Base-by-base conservation (phyloP, 208 protist species). In the Phytomonas francai region DNA sequence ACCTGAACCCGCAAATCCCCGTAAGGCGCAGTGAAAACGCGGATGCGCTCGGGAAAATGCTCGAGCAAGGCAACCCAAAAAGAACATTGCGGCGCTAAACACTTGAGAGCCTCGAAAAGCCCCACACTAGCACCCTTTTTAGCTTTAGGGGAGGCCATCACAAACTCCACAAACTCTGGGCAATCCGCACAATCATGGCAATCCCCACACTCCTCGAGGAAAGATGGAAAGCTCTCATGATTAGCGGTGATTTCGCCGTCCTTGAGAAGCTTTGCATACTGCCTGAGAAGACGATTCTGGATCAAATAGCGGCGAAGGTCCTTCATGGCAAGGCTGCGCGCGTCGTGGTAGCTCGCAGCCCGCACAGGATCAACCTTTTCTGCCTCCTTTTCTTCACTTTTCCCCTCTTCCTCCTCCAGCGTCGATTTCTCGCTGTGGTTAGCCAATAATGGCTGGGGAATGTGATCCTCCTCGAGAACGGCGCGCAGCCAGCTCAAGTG, bases 151-250 rank as follows among this genome's bases (percentile, higher is more conserved):
- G 39, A 22, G 0, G 63, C 61, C 67, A 94, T 30, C 14, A 85
- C 81, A 73, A 95, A 93, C 28, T 57, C 19, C 0, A 95, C 32
- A 16, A 25, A n/a, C 2, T 28, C 34, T 0, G 89, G 89, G 2
- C 70, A 62, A 29, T 89, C 84, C 25, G 39, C 64, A 22, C 61
- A 34, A 34, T 3, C 30, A 67, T 94, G 82, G 63, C 79, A 91
- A 68, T 95, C 86, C 0, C 89, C 89, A 67, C 89, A 95, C 66
- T 91, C 86, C 61, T 95, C 89, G 25, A 95, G 34, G 67, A 91
- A 95, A 31, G 80, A 62, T 4, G 76, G 14, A 68, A 95, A 95
- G 57, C 76, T 84, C 14, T 61, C 45, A 63, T 89, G 71, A 2
- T 2, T 56, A 22, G 78, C 63, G 16, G 78, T 74, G 8, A 95